Percentiles rank a stretch among this genome's conserved stretches.
Evolutionary conservation across 176 grass and related monocot genomes (phyloP).

Genomic region (Aegilops sharonensis): DNA sequence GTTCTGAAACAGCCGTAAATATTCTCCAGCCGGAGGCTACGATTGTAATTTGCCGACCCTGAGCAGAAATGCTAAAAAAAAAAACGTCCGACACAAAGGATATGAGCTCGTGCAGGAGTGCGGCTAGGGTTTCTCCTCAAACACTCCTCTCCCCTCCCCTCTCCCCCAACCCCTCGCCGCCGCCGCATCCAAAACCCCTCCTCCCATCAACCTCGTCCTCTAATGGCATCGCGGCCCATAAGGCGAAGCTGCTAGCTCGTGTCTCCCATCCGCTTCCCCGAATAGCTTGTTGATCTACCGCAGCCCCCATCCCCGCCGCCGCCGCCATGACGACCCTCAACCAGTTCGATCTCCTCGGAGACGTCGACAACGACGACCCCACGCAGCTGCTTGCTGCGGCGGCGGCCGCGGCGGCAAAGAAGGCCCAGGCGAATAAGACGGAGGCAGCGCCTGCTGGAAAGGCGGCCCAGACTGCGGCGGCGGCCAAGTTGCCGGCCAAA

Average conservation of each 20-base stretch:
- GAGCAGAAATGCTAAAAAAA: not conserved
- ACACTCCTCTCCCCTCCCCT: not conserved
- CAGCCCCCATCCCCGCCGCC: not conserved
- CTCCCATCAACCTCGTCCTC: not conserved
- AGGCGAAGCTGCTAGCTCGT: constrained; percentile 30
- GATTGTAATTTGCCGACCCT: not conserved
- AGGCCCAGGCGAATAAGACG: constrained; percentile 42
- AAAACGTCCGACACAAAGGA: constrained; percentile 28
- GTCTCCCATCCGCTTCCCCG: not conserved
- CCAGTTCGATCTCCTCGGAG: constrained; percentile 65
- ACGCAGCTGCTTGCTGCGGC: constrained; percentile 55
- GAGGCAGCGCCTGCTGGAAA: constrained; percentile 37
- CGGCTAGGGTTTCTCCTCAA: constrained; percentile 80
- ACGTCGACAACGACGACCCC: constrained; percentile 84
- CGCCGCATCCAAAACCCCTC: constrained; percentile 43
- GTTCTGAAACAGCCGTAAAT: not conserved
- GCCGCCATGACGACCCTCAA: constrained; percentile 58
- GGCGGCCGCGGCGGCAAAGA: constrained; percentile 31
- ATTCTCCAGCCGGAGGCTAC: not conserved
- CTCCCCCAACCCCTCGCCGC: constrained; percentile 26
- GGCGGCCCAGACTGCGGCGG: constrained; percentile 17
- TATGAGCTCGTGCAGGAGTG: constrained; percentile 39
- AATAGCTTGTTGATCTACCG: not conserved
- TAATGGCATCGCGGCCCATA: constrained; percentile 38
- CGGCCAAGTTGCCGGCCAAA: constrained; percentile 70